Percentiles rank a stretch among this genome's conserved stretches.
phyloP scores from a whole-genome alignment of 2,329 filamentous ascomycete genomes.

The Furcasterigmium furcatum region DNA sequence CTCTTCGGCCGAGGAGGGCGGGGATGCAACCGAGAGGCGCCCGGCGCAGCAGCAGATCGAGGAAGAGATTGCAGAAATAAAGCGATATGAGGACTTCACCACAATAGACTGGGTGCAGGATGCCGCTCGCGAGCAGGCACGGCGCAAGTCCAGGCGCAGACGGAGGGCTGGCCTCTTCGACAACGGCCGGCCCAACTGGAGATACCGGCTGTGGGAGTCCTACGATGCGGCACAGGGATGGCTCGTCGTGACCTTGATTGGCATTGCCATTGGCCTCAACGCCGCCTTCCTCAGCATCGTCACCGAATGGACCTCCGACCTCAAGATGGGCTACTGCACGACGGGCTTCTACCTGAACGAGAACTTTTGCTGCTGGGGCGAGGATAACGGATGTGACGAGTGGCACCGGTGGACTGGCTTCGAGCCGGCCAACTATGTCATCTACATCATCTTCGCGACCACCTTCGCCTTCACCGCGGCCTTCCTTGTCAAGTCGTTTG shows the following conservation, averaged over 20 bases:
- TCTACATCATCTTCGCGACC: conserved; percentile 85
- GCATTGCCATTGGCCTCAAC: conserved; percentile 88
- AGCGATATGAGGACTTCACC: conserved; percentile 98
- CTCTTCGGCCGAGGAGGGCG: conserved; percentile 61
- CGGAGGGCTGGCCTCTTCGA: conserved; percentile 72
- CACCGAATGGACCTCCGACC: conserved; percentile 94
- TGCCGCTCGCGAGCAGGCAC: conserved; percentile 82
- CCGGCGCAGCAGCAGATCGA: conserved; percentile 70
- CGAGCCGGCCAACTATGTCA: conserved; percentile 73
- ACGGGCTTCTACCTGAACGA: conserved; percentile 97
- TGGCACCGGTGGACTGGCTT: conserved; percentile 89
- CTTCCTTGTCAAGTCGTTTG: conserved; percentile 82
- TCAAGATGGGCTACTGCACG: conserved; percentile 93
- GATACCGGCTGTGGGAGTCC: conserved; percentile 74
- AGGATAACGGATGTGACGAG: conserved; percentile 81
- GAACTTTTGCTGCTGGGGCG: conserved; percentile 96
- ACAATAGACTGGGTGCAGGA: conserved; percentile 99
- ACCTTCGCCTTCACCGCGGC: conserved; percentile 81
- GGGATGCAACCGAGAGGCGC: conserved; percentile 42
- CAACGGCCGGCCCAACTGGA: conserved; percentile 69
- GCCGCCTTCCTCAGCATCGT: conserved; percentile 92
- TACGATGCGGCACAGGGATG: conserved; percentile 97
- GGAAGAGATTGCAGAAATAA: conserved; percentile 96
- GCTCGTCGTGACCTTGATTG: conserved; percentile 94
- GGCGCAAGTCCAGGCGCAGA: conserved; percentile 72